Evolutionary conservation across 2,329 filamentous ascomycete species (phyloP).

Genomic region (Rasamsonia emersonii): DNA sequence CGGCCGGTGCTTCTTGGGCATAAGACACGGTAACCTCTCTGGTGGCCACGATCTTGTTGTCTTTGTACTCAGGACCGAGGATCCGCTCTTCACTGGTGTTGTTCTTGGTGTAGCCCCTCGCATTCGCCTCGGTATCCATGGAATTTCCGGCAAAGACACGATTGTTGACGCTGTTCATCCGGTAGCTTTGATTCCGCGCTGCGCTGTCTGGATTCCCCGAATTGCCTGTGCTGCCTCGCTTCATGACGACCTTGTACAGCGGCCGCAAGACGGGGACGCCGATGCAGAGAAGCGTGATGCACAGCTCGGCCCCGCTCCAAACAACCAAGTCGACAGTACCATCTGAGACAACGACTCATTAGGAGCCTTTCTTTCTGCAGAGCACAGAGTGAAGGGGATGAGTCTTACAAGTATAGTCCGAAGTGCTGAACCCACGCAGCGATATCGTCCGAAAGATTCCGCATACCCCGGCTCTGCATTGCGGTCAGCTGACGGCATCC

Average conservation of each 20-base stretch:
- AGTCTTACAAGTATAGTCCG: constrained; percentile 13
- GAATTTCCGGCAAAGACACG: not conserved
- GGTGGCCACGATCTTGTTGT: not conserved
- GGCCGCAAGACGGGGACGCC: constrained; percentile 21
- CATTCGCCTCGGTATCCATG: not conserved
- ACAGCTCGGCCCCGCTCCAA: constrained; percentile 16
- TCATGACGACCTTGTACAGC: constrained; percentile 8
- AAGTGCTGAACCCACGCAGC: constrained; percentile 9
- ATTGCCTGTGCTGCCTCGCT: not conserved
- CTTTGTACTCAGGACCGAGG: not conserved
- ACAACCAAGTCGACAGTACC: constrained; percentile 16
- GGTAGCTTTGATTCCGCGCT: not conserved
- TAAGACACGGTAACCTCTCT: too few species aligned
- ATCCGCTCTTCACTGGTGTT: not conserved
- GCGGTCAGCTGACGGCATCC: too few species aligned
- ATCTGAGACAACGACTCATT: constrained; percentile 8
- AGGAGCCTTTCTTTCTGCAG: not conserved
- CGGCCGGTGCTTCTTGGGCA: too few species aligned
- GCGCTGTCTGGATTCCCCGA: not conserved
- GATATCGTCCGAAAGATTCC: too few species aligned
- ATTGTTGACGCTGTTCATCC: not conserved
- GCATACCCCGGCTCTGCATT: too few species aligned
- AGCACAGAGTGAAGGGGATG: not conserved
- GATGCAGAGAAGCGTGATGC: constrained; percentile 18
- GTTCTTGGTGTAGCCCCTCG: not conserved